Conservation (phyloP, 1,139 yeast species). For the Wickerhamomyces sp. region DNA sequence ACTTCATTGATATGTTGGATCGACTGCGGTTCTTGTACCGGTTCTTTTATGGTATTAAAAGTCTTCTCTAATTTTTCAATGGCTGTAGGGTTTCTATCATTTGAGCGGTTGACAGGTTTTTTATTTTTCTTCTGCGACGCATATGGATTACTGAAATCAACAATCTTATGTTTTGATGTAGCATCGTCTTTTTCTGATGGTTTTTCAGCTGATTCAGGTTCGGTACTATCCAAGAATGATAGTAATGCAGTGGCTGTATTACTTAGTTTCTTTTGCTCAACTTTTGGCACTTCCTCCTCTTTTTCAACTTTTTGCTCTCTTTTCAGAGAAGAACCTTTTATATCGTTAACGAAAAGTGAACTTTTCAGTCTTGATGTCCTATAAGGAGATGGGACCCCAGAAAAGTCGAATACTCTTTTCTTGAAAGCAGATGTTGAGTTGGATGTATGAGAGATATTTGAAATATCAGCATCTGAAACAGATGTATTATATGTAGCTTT, state of each 20-base stretch:
- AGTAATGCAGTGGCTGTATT: constrained; percentile 63
- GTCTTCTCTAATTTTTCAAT: constrained; percentile 19
- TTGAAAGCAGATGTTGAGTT: constrained; percentile 22
- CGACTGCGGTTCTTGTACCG: constrained; percentile 5
- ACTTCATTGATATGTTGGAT: constrained; percentile 1
- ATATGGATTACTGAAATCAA: constrained; percentile 50
- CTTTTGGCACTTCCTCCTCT: constrained; percentile 6
- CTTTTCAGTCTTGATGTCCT: constrained; percentile 39
- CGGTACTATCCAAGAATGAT: constrained; percentile 49
- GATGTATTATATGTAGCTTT: constrained; percentile 27
- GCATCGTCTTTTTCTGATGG: constrained; percentile 27
- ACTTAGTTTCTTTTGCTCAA: constrained; percentile 38
- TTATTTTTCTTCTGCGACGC: constrained; percentile 28
- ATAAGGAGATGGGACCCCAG: constrained; percentile 63
- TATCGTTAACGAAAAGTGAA: constrained; percentile 27
- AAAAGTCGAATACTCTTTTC: constrained; percentile 49
- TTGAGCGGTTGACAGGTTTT: constrained; percentile 2
- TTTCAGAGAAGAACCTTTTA: constrained; percentile 4
- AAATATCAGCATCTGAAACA: constrained; percentile 13
- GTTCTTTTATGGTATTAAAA: constrained; percentile 3
- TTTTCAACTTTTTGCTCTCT: constrained; percentile 1
- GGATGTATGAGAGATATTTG: constrained; percentile 12
- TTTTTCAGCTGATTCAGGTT: constrained; percentile 11
- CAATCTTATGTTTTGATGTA: constrained; percentile 24
- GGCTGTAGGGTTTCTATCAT: constrained; percentile 8